Evolutionary conservation across 768 basidiomycete genomes (phyloP).

Genomic region (Chalciporus pseudorubinellus): DNA sequence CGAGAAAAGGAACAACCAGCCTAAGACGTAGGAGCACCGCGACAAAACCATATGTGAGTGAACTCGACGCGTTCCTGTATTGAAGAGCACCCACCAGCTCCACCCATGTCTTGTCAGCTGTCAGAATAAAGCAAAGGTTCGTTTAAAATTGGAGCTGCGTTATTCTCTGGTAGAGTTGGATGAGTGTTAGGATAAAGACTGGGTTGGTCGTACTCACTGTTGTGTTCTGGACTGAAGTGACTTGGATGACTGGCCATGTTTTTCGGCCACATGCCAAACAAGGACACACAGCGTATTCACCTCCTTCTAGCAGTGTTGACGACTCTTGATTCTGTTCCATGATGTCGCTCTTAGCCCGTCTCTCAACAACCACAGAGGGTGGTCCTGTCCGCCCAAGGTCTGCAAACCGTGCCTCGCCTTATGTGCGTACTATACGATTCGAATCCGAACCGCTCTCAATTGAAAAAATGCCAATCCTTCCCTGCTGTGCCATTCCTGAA

Average conservation of each 20-base stretch:
- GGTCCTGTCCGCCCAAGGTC: conserved; percentile 33
- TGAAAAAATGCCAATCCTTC: conserved; percentile 15
- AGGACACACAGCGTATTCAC: conserved; percentile 15
- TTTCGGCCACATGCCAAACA: conserved; percentile 33
- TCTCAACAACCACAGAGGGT: conserved; percentile 27
- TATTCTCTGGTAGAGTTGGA: neutral
- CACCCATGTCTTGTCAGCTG: conserved; percentile 35
- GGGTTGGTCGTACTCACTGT: neutral
- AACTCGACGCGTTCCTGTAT: neutral
- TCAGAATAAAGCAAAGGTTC: neutral
- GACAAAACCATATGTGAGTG: neutral
- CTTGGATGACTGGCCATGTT: conserved; percentile 7
- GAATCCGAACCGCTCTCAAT: conserved; percentile 21
- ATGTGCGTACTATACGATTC: conserved; percentile 36
- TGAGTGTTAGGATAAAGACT: neutral
- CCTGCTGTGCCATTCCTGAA: neutral
- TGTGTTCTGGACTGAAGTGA: neutral
- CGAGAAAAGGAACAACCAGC: conserved; percentile 96
- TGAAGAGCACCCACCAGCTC: conserved; percentile 37
- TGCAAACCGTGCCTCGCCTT: conserved; percentile 31
- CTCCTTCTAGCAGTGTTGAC: neutral
- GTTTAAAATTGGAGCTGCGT: neutral
- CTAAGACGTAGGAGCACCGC: conserved; percentile 36
- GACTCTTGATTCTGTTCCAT: conserved; percentile 11
- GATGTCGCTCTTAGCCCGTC: conserved; percentile 32